phyloP scores from a whole-genome alignment of 2,329 filamentous ascomycete genomes.

The Capronia americana region DNA sequence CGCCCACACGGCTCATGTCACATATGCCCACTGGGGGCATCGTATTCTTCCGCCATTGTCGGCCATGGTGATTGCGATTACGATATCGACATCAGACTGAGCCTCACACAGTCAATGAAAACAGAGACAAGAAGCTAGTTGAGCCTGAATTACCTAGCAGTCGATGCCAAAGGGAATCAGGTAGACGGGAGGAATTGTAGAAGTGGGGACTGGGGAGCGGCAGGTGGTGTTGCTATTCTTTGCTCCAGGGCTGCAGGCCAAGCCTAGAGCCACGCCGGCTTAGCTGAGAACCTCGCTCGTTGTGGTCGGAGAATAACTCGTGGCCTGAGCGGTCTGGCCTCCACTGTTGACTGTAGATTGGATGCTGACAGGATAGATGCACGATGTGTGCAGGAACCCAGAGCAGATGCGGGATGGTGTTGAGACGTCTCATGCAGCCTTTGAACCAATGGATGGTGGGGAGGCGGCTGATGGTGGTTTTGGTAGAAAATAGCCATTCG shows the following conservation, averaged over 20 bases:
- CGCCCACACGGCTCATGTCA: slow-evolving; percentile 33
- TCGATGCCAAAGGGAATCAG: slow-evolving; percentile 1
- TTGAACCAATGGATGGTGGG: slow-evolving; percentile 5
- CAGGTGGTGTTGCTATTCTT: slow-evolving; percentile 33
- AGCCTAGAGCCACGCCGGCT: slow-evolving; percentile 8
- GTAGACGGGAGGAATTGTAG: slow-evolving; percentile 13
- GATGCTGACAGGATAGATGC: slow-evolving; percentile 14
- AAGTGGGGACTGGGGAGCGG: slow-evolving; percentile 8
- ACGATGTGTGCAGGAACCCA: slow-evolving; percentile 25
- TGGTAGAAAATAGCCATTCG: neutral
- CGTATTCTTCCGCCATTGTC: slow-evolving; percentile 13
- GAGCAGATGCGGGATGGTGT: slow-evolving; percentile 21
- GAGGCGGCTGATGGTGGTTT: neutral
- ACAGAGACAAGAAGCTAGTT: slow-evolving; percentile 10
- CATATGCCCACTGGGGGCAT: slow-evolving; percentile 20
- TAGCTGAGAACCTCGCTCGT: slow-evolving; percentile 4
- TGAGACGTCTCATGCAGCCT: neutral
- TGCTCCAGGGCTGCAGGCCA: slow-evolving; percentile 27
- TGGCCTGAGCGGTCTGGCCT: slow-evolving; percentile 7
- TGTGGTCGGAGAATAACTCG: slow-evolving; percentile 24
- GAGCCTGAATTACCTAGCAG: neutral
- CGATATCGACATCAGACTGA: slow-evolving; percentile 8
- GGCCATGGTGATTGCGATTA: slow-evolving; percentile 15
- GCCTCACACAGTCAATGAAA: slow-evolving; percentile 3
- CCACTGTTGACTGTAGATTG: slow-evolving; percentile 12